Conservation (phyloP, 139 green algal species). For the Eudorina sp. region DNA sequence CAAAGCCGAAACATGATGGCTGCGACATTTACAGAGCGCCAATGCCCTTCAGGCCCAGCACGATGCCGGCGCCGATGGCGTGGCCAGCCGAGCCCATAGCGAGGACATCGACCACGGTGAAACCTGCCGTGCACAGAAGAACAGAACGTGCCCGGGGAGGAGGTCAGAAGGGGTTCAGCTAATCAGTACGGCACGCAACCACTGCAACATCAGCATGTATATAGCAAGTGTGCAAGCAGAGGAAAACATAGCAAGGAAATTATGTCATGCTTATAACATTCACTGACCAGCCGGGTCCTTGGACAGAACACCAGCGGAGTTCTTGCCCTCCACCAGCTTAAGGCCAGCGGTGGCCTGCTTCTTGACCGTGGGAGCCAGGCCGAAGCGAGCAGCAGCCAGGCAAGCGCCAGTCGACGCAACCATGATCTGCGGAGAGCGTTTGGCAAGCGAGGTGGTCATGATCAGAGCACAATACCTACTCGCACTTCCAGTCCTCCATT, state of each 20-base stretch:
- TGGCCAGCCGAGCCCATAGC: constrained; percentile 87
- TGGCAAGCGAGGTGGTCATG: not conserved
- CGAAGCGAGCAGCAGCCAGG: constrained; percentile 91
- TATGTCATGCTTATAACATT: no score
- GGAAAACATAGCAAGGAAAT: no score
- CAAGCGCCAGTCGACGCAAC: constrained; percentile 82
- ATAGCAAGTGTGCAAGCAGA: no score
- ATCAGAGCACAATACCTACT: not conserved
- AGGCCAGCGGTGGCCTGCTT: constrained; percentile 78
- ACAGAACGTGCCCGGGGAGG: no score
- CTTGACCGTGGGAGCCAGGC: constrained; percentile 91
- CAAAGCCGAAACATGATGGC: not conserved
- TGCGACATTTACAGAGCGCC: constrained; percentile 48
- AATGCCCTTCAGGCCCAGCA: constrained; percentile 82
- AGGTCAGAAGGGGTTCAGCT: no score
- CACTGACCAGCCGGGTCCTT: constrained; percentile 79
- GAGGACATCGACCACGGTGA: constrained; percentile 92
- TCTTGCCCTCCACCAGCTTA: constrained; percentile 81
- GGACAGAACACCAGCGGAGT: constrained; percentile 71
- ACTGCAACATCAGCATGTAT: no score
- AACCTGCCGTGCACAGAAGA: constrained; percentile 71
- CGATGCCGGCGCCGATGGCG: constrained; percentile 82
- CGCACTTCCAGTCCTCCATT: no score
- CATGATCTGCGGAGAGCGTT: constrained; percentile 88
- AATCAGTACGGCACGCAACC: no score